Conservation (phyloP, 148 eudicot species). For the Amaranthus cruentus region DNA sequence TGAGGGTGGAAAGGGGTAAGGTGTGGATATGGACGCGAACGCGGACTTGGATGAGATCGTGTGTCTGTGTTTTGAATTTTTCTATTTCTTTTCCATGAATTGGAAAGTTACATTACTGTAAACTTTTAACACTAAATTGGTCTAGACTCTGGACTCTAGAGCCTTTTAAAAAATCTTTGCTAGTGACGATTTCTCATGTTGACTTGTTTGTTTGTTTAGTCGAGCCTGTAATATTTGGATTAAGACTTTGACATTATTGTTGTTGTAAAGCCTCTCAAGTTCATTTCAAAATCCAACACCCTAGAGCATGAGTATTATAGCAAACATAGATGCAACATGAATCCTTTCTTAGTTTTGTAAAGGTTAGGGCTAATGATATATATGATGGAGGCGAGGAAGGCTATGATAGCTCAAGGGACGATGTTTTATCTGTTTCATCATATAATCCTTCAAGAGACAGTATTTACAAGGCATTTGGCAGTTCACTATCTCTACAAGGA, state of each 20-base stretch:
- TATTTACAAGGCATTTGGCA: constrained; percentile 60
- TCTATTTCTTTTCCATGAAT: no score
- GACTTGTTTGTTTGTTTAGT: no score
- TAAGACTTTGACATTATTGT: no score
- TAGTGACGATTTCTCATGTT: no score
- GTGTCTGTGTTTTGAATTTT: no score
- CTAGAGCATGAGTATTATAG: not conserved
- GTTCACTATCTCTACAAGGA: constrained; percentile 80
- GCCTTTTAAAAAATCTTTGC: no score
- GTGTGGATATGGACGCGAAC: no score
- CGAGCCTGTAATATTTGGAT: no score
- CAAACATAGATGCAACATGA: constrained; percentile 3
- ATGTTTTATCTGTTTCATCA: constrained; percentile 84
- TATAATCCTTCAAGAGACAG: constrained; percentile 68
- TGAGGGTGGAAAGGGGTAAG: no score
- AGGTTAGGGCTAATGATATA: constrained; percentile 76
- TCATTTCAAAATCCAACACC: not conserved
- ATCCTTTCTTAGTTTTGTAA: constrained; percentile 16
- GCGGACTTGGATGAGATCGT: no score
- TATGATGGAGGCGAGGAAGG: constrained; percentile 84
- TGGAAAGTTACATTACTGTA: no score
- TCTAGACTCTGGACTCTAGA: no score
- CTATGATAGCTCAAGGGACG: constrained; percentile 86
- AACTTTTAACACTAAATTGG: not conserved
- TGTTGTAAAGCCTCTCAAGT: not conserved